Conservation (phyloP, 768 basidiomycete species). For the Amanita pallidorosea region DNA sequence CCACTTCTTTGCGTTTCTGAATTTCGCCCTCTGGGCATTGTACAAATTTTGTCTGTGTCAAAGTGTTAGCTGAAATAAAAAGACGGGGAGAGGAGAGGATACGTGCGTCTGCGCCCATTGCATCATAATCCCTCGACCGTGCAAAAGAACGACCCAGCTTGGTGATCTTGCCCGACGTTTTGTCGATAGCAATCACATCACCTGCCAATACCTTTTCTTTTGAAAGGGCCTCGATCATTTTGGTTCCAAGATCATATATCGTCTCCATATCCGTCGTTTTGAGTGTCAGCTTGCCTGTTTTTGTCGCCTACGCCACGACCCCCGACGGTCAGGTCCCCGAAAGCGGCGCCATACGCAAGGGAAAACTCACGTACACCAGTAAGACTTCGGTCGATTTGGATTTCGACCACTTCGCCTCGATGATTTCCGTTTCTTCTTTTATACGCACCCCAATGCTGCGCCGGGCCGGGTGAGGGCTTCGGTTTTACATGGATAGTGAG, state of each 20-base stretch:
- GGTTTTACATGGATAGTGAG: slow-evolving; percentile 91
- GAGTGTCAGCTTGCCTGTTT: slow-evolving; percentile 94
- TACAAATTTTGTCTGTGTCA: slow-evolving; percentile 84
- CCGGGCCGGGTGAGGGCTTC: slow-evolving; percentile 86
- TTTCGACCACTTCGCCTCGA: slow-evolving; percentile 99
- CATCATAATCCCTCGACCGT: slow-evolving; percentile 96
- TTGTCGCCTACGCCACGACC: slow-evolving; percentile 60
- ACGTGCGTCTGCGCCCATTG: slow-evolving; percentile 96
- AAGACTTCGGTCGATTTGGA: slow-evolving; percentile 93
- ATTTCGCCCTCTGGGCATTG: slow-evolving; percentile 98
- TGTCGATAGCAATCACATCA: slow-evolving; percentile 95
- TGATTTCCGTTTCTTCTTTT: slow-evolving; percentile 94
- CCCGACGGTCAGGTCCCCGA: neutral
- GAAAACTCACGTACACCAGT: slow-evolving; percentile 60
- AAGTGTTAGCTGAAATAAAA: slow-evolving; percentile 3
- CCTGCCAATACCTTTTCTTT: slow-evolving; percentile 96
- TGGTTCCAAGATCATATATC: slow-evolving; percentile 94
- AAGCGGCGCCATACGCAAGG: neutral
- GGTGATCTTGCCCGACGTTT: slow-evolving; percentile 91
- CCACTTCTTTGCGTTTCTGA: slow-evolving; percentile 94
- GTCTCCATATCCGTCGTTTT: slow-evolving; percentile 98
- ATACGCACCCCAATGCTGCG: slow-evolving; percentile 90
- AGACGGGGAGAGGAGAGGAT: neutral
- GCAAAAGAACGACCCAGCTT: slow-evolving; percentile 96
- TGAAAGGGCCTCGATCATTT: slow-evolving; percentile 97